phyloP scores from a whole-genome alignment of 768 basidiomycete species.

The Strobilomyces dryophilus region DNA sequence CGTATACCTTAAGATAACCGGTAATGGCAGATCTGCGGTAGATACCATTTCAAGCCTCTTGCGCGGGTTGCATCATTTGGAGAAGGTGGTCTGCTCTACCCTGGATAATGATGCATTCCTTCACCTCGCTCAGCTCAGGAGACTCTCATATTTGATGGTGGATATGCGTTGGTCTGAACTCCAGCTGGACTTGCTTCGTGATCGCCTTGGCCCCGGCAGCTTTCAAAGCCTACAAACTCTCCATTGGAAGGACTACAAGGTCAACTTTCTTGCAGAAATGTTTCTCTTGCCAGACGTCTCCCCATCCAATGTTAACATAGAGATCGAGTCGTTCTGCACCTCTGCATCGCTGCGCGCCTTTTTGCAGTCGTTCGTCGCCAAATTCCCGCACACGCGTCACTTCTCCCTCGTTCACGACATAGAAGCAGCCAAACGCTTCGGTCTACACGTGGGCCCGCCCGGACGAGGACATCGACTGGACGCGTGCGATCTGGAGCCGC shows the following conservation, averaged over 20 bases:
- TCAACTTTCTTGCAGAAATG: conserved; percentile 15
- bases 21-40: conserved; percentile 15
- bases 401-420: conserved; percentile 24
- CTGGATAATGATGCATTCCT: conserved; percentile 21
- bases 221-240: conserved; percentile 17
- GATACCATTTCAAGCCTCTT: conserved; percentile 13
- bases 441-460: conserved; percentile 11
- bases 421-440: conserved; percentile 17
- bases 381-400: conserved; percentile 8
- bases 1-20: conserved; percentile 18
- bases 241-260: conserved; percentile 21
- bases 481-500: conserved; percentile 10
- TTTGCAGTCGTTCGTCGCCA: conserved; percentile 4
- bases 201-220: conserved; percentile 8
- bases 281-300: conserved; percentile 16
- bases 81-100: conserved; percentile 16
- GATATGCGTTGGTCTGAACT: conserved; percentile 25
- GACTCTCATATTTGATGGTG: conserved; percentile 16
- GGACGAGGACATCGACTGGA: conserved; percentile 17
- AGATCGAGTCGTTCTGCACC: conserved; percentile 23
- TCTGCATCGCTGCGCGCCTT: conserved; percentile 13
- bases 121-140: conserved; percentile 20
- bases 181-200: conserved; percentile 7
- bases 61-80: conserved; percentile 10
- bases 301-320: conserved; percentile 10